Conservation (phyloP, 805 yeast genomes). For the Candida maesae region DNA sequence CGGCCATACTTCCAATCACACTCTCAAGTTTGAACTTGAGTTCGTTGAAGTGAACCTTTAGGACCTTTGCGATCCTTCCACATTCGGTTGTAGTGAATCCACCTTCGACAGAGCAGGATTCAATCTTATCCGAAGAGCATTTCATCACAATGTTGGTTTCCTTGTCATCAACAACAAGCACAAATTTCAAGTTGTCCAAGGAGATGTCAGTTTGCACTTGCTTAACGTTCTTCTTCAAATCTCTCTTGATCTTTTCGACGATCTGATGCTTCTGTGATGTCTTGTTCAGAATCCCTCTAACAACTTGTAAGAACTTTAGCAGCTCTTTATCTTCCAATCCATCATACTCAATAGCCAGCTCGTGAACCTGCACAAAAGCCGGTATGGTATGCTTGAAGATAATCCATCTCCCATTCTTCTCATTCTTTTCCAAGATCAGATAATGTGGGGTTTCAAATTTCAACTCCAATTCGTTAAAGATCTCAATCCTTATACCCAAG, state of each 20-base stretch:
- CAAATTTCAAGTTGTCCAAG: constrained; percentile 17
- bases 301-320: constrained; percentile 11
- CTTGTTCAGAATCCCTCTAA: constrained; percentile 16
- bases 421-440: constrained; percentile 29
- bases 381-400: constrained; percentile 38
- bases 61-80: constrained; percentile 15
- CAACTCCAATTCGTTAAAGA: constrained; percentile 27
- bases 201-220: constrained; percentile 23
- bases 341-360: constrained; percentile 18
- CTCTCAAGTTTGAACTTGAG: constrained; percentile 16
- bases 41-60: constrained; percentile 18
- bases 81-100: constrained; percentile 10
- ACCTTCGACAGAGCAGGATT: constrained; percentile 15
- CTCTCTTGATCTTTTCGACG: constrained; percentile 11
- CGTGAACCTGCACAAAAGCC: constrained; percentile 17
- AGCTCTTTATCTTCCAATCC: constrained; percentile 15
- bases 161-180: constrained; percentile 10
- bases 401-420: constrained; percentile 29
- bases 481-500: constrained; percentile 38
- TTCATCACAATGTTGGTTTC: constrained; percentile 13
- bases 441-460: constrained; percentile 35
- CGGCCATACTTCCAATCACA: constrained; percentile 18
- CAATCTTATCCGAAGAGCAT: constrained; percentile 14
- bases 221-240: constrained; percentile 7
- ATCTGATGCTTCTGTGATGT: constrained; percentile 22